These are phyloP conservation scores for Plantago coronopus DNA, from an alignment of 305 asterid genomes.

Conservation along the genomic window DNA sequence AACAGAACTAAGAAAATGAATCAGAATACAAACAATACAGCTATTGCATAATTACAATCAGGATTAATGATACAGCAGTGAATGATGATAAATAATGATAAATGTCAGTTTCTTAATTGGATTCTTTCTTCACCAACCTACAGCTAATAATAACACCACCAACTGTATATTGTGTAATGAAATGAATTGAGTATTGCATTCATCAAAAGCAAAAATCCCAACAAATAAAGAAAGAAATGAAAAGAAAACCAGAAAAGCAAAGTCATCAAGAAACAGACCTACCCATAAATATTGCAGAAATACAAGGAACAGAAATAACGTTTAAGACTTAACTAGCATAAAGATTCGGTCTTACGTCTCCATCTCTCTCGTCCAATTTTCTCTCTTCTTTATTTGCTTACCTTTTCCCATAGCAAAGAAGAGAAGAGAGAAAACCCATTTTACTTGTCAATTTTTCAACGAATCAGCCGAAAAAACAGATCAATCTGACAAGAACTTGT, in stretches of 20 bases:
- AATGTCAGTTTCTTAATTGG: too few species aligned
- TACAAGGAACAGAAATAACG: conserved; percentile 15
- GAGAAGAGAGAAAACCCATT: neutral
- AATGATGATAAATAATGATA: too few species aligned
- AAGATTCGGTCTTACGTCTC: conserved; percentile 40
- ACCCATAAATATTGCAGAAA: conserved; percentile 23
- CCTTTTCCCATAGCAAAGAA: conserved; percentile 37
- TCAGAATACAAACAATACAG: too few species aligned
- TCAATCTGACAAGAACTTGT: conserved; percentile 3
- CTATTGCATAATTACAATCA: too few species aligned
- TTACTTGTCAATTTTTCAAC: conserved; percentile 13
- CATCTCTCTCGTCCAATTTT: conserved; percentile 23
- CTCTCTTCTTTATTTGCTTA: conserved; percentile 49
- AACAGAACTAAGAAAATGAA: too few species aligned
- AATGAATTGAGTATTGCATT: too few species aligned
- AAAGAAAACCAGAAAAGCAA: neutral
- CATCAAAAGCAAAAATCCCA: neutral
- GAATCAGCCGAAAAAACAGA: conserved; percentile 5
- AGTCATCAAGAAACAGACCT: conserved; percentile 13
- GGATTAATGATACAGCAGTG: too few species aligned
- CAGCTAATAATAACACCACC: conserved; percentile 27
- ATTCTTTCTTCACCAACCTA: conserved; percentile 2
- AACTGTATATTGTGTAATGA: too few species aligned
- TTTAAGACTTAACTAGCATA: conserved; percentile 10
- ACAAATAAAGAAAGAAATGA: neutral